Evolutionary conservation across 2,329 filamentous ascomycete species (phyloP).

Genomic region (Phaeophleospora eucalypticola): DNA sequence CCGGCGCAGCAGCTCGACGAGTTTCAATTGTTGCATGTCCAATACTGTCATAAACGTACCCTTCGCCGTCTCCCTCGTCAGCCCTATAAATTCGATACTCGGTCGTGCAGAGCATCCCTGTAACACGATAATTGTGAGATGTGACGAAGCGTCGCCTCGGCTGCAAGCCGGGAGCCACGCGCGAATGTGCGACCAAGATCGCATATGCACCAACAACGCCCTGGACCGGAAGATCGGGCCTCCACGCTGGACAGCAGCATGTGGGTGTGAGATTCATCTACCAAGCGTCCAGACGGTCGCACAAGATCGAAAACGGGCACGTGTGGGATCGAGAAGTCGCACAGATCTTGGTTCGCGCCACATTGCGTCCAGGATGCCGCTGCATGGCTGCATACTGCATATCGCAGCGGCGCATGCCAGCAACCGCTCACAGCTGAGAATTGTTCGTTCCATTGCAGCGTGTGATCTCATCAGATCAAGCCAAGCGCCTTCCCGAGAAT

Average conservation of each 20-base stretch:
- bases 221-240: background rate
- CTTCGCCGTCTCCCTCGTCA: background rate
- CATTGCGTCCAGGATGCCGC: constrained; percentile 2
- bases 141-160: background rate
- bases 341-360: constrained; percentile 1
- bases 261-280: too few species aligned
- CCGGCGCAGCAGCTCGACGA: background rate
- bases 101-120: background rate
- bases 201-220: too few species aligned
- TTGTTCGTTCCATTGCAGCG: constrained; percentile 14
- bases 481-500: background rate
- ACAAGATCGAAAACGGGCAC: background rate
- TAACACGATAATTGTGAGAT: background rate
- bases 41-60: background rate
- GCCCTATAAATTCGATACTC: background rate
- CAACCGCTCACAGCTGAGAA: background rate
- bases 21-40: background rate
- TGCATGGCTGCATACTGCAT: constrained; percentile 3
- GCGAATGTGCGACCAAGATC: background rate
- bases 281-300: background rate
- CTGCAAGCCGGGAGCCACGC: background rate
- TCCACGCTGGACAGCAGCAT: too few species aligned
- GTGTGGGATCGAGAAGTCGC: background rate
- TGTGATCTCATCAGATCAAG: constrained; percentile 7
- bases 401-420: background rate